phyloP scores from a whole-genome alignment of 2,329 filamentous ascomycete species.

The Colletotrichum scovillei region DNA sequence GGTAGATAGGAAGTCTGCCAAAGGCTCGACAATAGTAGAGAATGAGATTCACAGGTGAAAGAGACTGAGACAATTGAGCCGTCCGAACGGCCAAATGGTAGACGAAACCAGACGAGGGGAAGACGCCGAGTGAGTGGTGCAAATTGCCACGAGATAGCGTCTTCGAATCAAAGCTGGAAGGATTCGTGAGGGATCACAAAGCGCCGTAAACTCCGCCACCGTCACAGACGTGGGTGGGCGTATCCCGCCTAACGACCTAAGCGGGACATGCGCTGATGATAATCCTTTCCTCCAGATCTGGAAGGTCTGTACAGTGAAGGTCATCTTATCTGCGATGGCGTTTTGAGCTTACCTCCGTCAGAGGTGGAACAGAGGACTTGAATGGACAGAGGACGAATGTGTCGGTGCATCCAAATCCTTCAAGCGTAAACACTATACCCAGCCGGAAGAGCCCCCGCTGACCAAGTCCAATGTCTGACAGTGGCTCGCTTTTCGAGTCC shows the following conservation, averaged over 20 bases:
- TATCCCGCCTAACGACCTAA: no score
- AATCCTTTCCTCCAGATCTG: slow-evolving; percentile 12
- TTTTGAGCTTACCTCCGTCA: neutral
- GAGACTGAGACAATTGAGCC: no score
- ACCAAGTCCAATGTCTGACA: neutral
- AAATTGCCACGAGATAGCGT: neutral
- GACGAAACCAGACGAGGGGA: neutral
- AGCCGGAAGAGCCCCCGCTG: neutral
- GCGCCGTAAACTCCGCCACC: neutral
- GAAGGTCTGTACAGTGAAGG: slow-evolving; percentile 19
- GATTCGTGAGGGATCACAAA: neutral
- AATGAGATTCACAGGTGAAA: no score
- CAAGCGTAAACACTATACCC: neutral
- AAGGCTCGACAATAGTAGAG: neutral
- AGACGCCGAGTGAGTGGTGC: neutral
- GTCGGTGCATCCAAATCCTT: neutral
- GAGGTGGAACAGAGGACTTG: neutral
- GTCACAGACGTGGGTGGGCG: neutral
- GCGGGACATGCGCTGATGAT: no score
- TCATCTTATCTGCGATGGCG: slow-evolving; percentile 3
- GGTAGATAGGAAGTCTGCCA: no score
- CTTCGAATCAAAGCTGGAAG: neutral
- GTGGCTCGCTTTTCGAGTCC: neutral
- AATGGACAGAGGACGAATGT: neutral
- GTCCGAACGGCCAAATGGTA: neutral